Base-by-base conservation (phyloP, 2,329 filamentous ascomycete genomes). In the Penicillium sp. region DNA sequence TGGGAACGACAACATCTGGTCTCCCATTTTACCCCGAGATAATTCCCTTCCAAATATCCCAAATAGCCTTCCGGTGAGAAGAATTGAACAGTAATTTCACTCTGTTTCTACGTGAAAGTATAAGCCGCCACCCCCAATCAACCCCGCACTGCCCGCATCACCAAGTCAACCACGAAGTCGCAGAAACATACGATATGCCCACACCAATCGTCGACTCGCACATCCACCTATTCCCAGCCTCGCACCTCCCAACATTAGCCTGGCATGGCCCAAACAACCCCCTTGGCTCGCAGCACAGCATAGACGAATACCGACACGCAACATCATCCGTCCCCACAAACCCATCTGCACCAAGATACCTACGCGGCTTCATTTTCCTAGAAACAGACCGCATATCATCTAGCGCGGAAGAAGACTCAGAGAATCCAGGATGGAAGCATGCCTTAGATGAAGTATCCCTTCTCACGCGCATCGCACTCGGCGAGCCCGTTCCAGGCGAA, bases 221-320 rank as follows among this genome's bases (percentile, higher is more conserved):
- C 80, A 89, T 97, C 76, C 93, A 97, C 78, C 86, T 97, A 69
- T 96, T 87, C 80, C 90, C 91, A 45, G 75, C 79, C 46, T 82
- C 84, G 52, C 89, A 93, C 67, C 71, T 89, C 52, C 70, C 81
- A 54, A 83, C 84, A 39, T 84, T 96, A 61, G 78, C 84, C 56
- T 96, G 91, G 92, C 84, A 85, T 76, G 82, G 74, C 3, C 77
- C 84, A 5, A 77, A 80, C 47, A 75, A 82, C 68, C 81, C 85
- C 4, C 80, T 96, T 50, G 81, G 84, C 49, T 82, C 82, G 50
- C 85, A 87, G 63, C 85, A 87, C 72, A 87, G 88, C 1, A 68
- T 90, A 49, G 73, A 81, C 29, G 82, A 92, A 69, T 93, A 90
- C 77, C 74, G 78, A 13, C 77, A 79, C 42, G 78, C 79, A 46